phyloP scores from a whole-genome alignment of 2,329 filamentous ascomycete species.

The Xylariales sp. region DNA sequence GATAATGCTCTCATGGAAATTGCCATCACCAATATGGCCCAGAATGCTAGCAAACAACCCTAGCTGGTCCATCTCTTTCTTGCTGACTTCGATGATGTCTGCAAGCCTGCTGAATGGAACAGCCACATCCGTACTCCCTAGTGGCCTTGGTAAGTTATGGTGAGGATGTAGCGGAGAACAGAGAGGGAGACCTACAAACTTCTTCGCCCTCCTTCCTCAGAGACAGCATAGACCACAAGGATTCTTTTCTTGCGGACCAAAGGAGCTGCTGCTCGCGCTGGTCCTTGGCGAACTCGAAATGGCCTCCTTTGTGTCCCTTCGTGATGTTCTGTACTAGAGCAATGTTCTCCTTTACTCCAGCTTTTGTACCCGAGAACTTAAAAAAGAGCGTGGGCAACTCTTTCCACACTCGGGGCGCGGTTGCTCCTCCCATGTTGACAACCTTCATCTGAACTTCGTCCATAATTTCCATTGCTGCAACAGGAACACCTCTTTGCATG shows the following conservation, averaged over 20 bases:
- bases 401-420: conserved; percentile 64
- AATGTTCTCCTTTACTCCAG: conserved; percentile 75
- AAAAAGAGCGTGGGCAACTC: conserved; percentile 77
- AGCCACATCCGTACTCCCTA: conserved; percentile 77
- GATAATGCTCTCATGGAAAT: conserved; percentile 91
- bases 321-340: conserved; percentile 63
- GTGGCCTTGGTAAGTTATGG: background rate
- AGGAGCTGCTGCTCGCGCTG: conserved; percentile 67
- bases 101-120: conserved; percentile 73
- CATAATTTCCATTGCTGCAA: conserved; percentile 81
- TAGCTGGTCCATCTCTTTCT: conserved; percentile 82
- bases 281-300: conserved; percentile 73
- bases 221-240: conserved; percentile 78
- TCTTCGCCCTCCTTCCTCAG: conserved; percentile 62
- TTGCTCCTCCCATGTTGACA: conserved; percentile 69
- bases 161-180: background rate
- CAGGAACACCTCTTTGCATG: conserved; percentile 69
- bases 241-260: conserved; percentile 79
- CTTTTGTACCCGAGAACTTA: conserved; percentile 77
- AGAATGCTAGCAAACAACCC: conserved; percentile 84
- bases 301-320: conserved; percentile 56
- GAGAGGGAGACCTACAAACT: conserved; percentile 53
- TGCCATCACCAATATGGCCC: conserved; percentile 88
- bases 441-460: conserved; percentile 84
- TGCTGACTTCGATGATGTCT: conserved; percentile 75